Percentiles rank a stretch among this genome's conserved stretches.
phyloP scores from a whole-genome alignment of 805 yeast genomes.

The Clavispora phyllophila region DNA sequence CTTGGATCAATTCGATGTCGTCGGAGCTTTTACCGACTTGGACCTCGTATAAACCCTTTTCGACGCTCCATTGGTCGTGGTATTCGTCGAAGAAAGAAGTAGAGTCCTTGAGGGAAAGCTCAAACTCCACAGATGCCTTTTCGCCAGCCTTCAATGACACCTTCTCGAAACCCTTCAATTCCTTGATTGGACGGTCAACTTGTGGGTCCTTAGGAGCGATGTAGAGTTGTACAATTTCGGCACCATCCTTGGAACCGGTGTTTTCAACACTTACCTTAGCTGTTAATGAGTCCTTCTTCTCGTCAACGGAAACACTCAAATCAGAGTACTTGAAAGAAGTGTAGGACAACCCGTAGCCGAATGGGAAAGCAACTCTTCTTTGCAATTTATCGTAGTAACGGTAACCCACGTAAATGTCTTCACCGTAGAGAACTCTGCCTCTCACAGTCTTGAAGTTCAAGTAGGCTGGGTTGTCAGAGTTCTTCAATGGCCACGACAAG shows the following conservation, averaged over 20 bases:
- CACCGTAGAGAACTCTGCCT: slow-evolving; percentile 57
- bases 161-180: slow-evolving; percentile 55
- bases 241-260: slow-evolving; percentile 45
- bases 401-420: slow-evolving; percentile 63
- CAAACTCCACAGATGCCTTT: slow-evolving; percentile 29
- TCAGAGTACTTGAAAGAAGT: slow-evolving; percentile 42
- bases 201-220: slow-evolving; percentile 34
- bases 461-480: slow-evolving; percentile 54
- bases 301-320: slow-evolving; percentile 23
- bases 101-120: slow-evolving; percentile 44
- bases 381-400: slow-evolving; percentile 52
- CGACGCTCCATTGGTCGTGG: slow-evolving; percentile 45
- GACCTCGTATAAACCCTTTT: slow-evolving; percentile 46
- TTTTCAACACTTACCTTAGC: slow-evolving; percentile 42
- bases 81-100: slow-evolving; percentile 51
- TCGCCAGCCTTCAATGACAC: slow-evolving; percentile 43
- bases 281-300: slow-evolving; percentile 21
- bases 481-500: slow-evolving; percentile 47
- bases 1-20: slow-evolving; percentile 15
- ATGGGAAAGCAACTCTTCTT: slow-evolving; percentile 49
- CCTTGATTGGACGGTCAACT: slow-evolving; percentile 51
- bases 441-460: slow-evolving; percentile 46
- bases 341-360: slow-evolving; percentile 62
- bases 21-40: slow-evolving; percentile 40
- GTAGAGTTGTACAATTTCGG: slow-evolving; percentile 55